phyloP scores from a whole-genome alignment of 129 eudicot species.

The Oenanthe sinensis region DNA sequence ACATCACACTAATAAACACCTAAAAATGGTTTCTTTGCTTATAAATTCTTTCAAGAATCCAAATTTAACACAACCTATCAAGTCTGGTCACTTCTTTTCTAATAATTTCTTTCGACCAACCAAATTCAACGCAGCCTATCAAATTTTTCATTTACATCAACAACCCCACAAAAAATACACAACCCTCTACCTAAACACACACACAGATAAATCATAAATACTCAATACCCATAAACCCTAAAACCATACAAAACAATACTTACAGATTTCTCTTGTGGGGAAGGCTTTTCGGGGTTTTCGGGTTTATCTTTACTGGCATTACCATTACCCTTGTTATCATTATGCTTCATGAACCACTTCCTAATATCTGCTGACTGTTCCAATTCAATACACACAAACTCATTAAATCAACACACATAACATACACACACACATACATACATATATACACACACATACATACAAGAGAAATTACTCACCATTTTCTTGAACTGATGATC shows the following conservation, averaged over 20 bases:
- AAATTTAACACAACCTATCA: background rate
- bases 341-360: slow-evolving; percentile 84
- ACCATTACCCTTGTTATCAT: slow-evolving; percentile 32
- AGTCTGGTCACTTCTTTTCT: no score
- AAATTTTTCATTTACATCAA: background rate
- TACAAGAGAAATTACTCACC: no score
- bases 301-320: slow-evolving; percentile 42
- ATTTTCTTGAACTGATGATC: background rate
- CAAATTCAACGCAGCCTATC: background rate
- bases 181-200: background rate
- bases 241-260: slow-evolving; percentile 4
- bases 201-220: background rate
- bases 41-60: background rate
- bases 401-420: background rate
- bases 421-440: background rate
- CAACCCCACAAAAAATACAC: background rate
- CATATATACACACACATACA: no score
- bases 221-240: background rate
- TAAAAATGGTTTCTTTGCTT: background rate
- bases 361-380: slow-evolving; percentile 59
- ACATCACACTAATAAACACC: slow-evolving; percentile 5
- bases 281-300: slow-evolving; percentile 31
- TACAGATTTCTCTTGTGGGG: slow-evolving; percentile 38
- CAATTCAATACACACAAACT: background rate
- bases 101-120: background rate